phyloP scores from a whole-genome alignment of 352 stramenopile species.

The Phytophthora litchii region DNA sequence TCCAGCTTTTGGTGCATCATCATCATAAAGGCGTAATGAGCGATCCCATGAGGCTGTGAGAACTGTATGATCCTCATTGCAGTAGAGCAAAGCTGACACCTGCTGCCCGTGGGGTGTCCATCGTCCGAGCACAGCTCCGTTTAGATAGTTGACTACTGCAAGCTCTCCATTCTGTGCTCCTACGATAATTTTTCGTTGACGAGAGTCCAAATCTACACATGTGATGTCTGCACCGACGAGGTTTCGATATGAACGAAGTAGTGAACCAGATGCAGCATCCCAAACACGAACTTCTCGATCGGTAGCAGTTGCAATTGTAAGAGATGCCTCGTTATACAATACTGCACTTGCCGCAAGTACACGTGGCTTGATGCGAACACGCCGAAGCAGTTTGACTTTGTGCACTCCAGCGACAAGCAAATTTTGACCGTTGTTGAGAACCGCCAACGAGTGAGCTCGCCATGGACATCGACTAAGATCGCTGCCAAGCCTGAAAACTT shows the following conservation, averaged over 20 bases:
- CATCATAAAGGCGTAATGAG: slow-evolving; percentile 75
- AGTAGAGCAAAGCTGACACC: slow-evolving; percentile 72
- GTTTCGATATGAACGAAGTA: slow-evolving; percentile 68
- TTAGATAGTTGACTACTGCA: slow-evolving; percentile 79
- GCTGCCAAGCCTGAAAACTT: slow-evolving; percentile 73
- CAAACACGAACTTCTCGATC: slow-evolving; percentile 74
- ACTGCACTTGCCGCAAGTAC: slow-evolving; percentile 64
- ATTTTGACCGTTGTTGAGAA: slow-evolving; percentile 68
- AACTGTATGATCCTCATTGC: slow-evolving; percentile 76
- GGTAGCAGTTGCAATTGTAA: slow-evolving; percentile 72
- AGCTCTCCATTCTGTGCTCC: slow-evolving; percentile 72
- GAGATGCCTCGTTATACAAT: slow-evolving; percentile 71
- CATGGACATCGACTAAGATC: slow-evolving; percentile 66
- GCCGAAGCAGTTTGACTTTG: slow-evolving; percentile 77
- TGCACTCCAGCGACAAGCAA: slow-evolving; percentile 64
- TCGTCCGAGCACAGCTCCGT: slow-evolving; percentile 63
- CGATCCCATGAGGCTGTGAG: slow-evolving; percentile 80
- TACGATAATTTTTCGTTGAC: slow-evolving; percentile 74
- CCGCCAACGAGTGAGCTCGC: slow-evolving; percentile 63
- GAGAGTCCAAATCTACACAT: slow-evolving; percentile 68
- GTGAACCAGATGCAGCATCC: slow-evolving; percentile 57
- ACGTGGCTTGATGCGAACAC: slow-evolving; percentile 65
- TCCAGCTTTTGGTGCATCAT: slow-evolving; percentile 43
- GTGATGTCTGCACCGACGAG: slow-evolving; percentile 67
- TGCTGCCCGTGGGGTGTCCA: slow-evolving; percentile 71